Percentiles rank a stretch among this genome's conserved stretches.
Evolutionary conservation across 805 yeast species (phyloP).

Genomic region (Candida adriatica): DNA sequence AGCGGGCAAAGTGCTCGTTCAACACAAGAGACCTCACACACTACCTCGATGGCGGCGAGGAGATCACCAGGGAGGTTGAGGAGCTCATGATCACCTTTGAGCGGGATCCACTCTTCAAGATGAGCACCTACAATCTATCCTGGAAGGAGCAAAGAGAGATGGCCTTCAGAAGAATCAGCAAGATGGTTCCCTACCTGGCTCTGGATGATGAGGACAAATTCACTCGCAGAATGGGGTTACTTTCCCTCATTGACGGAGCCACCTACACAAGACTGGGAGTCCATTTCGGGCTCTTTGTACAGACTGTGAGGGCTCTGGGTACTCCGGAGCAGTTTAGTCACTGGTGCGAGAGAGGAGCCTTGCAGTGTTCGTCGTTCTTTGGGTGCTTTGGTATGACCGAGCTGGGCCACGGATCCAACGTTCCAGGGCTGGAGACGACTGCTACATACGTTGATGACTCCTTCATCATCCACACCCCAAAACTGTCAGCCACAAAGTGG

Average conservation of each 20-base stretch:
- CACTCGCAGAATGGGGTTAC: slow-evolving; percentile 49
- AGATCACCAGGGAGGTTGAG: slow-evolving; percentile 54
- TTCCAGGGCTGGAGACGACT: slow-evolving; percentile 88
- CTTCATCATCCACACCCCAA: slow-evolving; percentile 78
- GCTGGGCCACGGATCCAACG: slow-evolving; percentile 89
- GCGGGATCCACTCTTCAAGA: slow-evolving; percentile 50
- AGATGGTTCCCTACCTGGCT: slow-evolving; percentile 56
- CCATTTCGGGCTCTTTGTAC: slow-evolving; percentile 77
- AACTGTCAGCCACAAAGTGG: slow-evolving; percentile 92
- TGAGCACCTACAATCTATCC: slow-evolving; percentile 49
- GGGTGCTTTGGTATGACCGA: slow-evolving; percentile 96
- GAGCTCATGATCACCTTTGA: slow-evolving; percentile 46
- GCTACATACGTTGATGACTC: slow-evolving; percentile 71
- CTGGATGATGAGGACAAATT: slow-evolving; percentile 34
- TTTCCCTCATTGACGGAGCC: slow-evolving; percentile 70
- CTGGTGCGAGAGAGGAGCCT: slow-evolving; percentile 76
- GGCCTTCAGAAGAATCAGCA: slow-evolving; percentile 53
- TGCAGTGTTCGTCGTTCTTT: slow-evolving; percentile 44
- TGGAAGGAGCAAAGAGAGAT: slow-evolving; percentile 52
- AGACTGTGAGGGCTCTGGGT: slow-evolving; percentile 82
- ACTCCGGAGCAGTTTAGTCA: slow-evolving; percentile 75
- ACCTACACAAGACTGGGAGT: slow-evolving; percentile 80
- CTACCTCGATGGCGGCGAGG: slow-evolving; percentile 42
- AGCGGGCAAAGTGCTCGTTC: slow-evolving; percentile 60
- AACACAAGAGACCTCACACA: slow-evolving; percentile 51